phyloP scores from a whole-genome alignment of 306 rosid genomes.

The Styphnolobium japonicum region DNA sequence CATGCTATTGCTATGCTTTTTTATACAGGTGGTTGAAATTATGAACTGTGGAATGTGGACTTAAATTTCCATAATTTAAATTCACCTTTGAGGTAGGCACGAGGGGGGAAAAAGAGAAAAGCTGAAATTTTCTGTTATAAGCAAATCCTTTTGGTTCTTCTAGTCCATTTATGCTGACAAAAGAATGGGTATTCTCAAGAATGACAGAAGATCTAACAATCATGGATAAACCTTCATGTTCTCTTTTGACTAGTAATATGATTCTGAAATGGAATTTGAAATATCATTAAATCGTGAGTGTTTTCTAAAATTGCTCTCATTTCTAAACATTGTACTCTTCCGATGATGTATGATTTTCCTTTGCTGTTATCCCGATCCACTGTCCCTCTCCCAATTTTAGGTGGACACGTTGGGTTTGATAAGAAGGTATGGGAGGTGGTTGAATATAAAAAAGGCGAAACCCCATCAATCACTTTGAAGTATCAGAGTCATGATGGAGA shows the following conservation, averaged over 20 bases:
- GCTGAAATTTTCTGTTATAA: background rate
- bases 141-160: background rate
- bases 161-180: background rate
- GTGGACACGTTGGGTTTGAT: slow-evolving; percentile 87
- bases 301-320: background rate
- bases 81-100: background rate
- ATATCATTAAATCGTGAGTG: background rate
- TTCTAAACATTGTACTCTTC: background rate
- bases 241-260: background rate
- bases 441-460: slow-evolving; percentile 60
- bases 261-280: slow-evolving; percentile 13
- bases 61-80: background rate
- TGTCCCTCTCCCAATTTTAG: slow-evolving; percentile 33
- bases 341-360: background rate
- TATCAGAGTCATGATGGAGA: slow-evolving; percentile 79
- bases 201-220: background rate
- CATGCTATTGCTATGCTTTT: background rate
- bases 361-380: slow-evolving; percentile 10
- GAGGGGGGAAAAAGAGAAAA: too few species aligned
- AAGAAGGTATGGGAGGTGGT: slow-evolving; percentile 81
- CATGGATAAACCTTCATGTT: background rate
- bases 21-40: background rate
- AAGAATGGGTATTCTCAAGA: background rate
- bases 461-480: slow-evolving; percentile 73
- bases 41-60: background rate